Evolutionary conservation across 163 green algal genomes (phyloP).

Genomic region (Chlamydomonas reinhardtii): DNA sequence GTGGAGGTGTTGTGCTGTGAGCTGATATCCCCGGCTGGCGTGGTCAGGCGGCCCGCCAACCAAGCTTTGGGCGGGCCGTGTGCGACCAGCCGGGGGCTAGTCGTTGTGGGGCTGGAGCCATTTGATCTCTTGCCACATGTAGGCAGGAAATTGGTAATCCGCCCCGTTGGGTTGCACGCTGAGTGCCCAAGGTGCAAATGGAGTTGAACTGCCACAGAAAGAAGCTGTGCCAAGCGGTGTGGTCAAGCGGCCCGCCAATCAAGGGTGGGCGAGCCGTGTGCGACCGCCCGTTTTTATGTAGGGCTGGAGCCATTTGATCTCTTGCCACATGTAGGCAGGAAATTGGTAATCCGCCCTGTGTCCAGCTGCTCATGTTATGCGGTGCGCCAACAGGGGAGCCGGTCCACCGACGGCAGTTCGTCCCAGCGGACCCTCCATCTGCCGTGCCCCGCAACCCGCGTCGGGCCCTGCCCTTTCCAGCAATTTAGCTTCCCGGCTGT

Average conservation of each 20-base stretch:
- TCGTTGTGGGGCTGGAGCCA: conserved; percentile 72
- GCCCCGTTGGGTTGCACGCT: neutral
- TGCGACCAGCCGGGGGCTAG: neutral
- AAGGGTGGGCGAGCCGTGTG: neutral
- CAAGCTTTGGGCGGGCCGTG: neutral
- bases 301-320: conserved; percentile 82
- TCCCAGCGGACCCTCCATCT: too few species aligned
- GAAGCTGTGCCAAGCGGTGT: neutral
- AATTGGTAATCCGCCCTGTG: conserved; percentile 74
- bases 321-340: conserved; percentile 72
- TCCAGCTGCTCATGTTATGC: too few species aligned
- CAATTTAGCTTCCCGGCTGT: too few species aligned
- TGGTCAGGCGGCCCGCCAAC: neutral
- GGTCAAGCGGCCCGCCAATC: neutral
- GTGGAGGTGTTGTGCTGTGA: too few species aligned
- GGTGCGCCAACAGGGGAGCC: too few species aligned
- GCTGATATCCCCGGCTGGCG: neutral
- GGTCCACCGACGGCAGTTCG: too few species aligned
- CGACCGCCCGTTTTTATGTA: conserved; percentile 41
- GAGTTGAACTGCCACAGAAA: neutral
- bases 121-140: conserved; percentile 78
- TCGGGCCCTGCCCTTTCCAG: too few species aligned
- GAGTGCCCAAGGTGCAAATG: too few species aligned
- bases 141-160: conserved; percentile 82
- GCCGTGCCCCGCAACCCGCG: too few species aligned